phyloP scores from a whole-genome alignment of 176 grass and related monocot genomes.

The Oryza punctata region DNA sequence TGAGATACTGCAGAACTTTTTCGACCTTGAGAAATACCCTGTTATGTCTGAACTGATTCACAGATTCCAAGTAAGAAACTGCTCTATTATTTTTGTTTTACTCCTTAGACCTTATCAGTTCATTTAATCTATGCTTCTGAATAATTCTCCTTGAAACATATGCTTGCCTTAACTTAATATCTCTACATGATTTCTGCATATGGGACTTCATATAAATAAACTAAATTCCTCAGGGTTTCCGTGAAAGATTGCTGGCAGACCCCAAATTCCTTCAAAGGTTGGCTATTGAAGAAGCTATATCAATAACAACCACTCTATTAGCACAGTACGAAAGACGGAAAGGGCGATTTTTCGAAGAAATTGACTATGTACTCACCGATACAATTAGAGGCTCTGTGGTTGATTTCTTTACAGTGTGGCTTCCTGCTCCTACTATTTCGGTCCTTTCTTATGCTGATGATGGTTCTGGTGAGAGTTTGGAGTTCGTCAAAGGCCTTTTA shows the following conservation, averaged over 20 bases:
- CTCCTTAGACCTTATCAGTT: not conserved
- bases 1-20: slow-evolving; percentile 98
- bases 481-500: slow-evolving; percentile 71
- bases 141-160: slow-evolving; percentile 14
- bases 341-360: slow-evolving; percentile 91
- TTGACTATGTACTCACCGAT: slow-evolving; percentile 96
- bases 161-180: slow-evolving; percentile 8
- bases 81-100: not conserved
- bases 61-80: slow-evolving; percentile 80
- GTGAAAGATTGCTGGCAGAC: slow-evolving; percentile 93
- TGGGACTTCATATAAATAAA: slow-evolving; percentile 6
- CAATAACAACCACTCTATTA: slow-evolving; percentile 86
- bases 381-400: slow-evolving; percentile 94
- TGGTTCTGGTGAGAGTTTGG: slow-evolving; percentile 67
- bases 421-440: slow-evolving; percentile 96
- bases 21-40: slow-evolving; percentile 96
- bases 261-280: slow-evolving; percentile 93
- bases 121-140: slow-evolving; percentile 21
- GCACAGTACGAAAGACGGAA: slow-evolving; percentile 92
- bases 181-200: slow-evolving; percentile 7
- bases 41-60: slow-evolving; percentile 81
- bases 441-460: slow-evolving; percentile 82
- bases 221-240: slow-evolving; percentile 71
- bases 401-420: slow-evolving; percentile 99
- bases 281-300: slow-evolving; percentile 95